These are phyloP conservation scores for Botrytis fragariae DNA, from an alignment of 2,329 filamentous ascomycete genomes.

Conservation along the genomic window DNA sequence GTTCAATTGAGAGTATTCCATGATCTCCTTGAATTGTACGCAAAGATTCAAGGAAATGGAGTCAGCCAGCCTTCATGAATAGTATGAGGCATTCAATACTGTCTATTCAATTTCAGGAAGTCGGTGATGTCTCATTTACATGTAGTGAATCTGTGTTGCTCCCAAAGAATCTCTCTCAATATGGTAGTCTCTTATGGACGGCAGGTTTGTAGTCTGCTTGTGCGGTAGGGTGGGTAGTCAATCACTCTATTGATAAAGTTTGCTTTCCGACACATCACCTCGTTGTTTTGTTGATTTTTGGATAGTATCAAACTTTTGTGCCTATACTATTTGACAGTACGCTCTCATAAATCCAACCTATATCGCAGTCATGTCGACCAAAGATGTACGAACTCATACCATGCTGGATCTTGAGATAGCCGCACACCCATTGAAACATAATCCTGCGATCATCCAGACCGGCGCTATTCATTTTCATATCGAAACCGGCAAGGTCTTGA, in stretches of 20 bases:
- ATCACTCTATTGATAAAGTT: not conserved
- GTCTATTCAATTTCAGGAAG: not conserved
- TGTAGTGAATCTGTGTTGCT: not conserved
- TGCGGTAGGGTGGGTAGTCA: not conserved
- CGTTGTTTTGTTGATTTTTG: not conserved
- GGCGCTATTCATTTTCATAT: constrained; percentile 14
- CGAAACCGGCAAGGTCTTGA: not conserved
- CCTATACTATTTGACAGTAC: not conserved
- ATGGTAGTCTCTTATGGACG: not conserved
- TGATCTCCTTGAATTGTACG: not conserved
- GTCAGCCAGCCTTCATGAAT: not conserved
- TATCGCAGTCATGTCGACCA: not conserved
- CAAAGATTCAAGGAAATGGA: not conserved
- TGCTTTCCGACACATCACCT: not conserved
- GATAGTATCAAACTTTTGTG: not conserved
- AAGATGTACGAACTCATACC: constrained; percentile 7
- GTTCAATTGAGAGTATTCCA: not conserved
- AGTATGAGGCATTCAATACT: not conserved
- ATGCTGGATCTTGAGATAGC: constrained; percentile 16
- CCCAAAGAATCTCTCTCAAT: not conserved
- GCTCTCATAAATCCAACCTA: not conserved
- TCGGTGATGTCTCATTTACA: not conserved
- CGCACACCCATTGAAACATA: not conserved
- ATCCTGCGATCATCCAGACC: constrained; percentile 12
- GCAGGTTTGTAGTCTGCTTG: not conserved